Percentiles rank a stretch among this genome's conserved stretches.
These are phyloP conservation scores for Azolla pinnata DNA, from an alignment of 75 land plant species.

Conservation along the genomic window DNA sequence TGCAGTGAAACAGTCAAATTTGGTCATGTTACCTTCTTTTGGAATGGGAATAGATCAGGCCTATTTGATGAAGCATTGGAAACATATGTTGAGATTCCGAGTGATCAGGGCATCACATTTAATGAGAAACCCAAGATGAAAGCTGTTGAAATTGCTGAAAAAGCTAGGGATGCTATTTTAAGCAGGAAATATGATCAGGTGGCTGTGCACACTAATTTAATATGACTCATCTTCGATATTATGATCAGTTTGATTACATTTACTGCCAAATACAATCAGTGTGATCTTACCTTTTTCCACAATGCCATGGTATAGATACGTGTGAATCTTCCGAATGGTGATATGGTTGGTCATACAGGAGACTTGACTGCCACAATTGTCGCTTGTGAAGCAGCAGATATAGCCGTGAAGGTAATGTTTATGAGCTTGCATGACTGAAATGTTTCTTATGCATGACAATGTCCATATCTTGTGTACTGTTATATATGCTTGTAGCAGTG, in stretches of 20 bases:
- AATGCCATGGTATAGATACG: conserved; percentile 45
- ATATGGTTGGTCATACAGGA: conserved; percentile 99
- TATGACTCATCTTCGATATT: too few relatives aligned
- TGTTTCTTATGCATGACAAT: background rate
- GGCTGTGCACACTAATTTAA: too few relatives aligned
- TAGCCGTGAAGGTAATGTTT: conserved; percentile 78
- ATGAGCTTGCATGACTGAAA: background rate
- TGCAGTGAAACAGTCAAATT: conserved; percentile 97
- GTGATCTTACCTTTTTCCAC: conserved; percentile 4
- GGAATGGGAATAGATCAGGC: conserved; percentile 98
- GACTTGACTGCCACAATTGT: conserved; percentile 88
- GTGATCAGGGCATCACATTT: conserved; percentile 87
- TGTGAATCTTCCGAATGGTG: conserved; percentile 91
- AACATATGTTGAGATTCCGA: conserved; percentile 88
- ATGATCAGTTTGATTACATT: too few relatives aligned
- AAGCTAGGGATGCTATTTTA: conserved; percentile 82
- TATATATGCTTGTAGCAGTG: background rate
- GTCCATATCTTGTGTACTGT: background rate
- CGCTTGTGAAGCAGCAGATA: conserved; percentile 90
- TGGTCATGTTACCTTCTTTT: conserved; percentile 98
- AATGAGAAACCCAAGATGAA: conserved; percentile 93
- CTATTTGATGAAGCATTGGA: conserved; percentile 61
- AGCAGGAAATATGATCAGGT: conserved; percentile 90
- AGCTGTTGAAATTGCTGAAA: conserved; percentile 89
- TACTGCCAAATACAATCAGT: too few relatives aligned